Percentiles rank a stretch among this genome's conserved stretches.
These are phyloP conservation scores for Cafeteria roenbergensis DNA, from an alignment of 108 stramenopile genomes.

Conservation along the genomic window DNA sequence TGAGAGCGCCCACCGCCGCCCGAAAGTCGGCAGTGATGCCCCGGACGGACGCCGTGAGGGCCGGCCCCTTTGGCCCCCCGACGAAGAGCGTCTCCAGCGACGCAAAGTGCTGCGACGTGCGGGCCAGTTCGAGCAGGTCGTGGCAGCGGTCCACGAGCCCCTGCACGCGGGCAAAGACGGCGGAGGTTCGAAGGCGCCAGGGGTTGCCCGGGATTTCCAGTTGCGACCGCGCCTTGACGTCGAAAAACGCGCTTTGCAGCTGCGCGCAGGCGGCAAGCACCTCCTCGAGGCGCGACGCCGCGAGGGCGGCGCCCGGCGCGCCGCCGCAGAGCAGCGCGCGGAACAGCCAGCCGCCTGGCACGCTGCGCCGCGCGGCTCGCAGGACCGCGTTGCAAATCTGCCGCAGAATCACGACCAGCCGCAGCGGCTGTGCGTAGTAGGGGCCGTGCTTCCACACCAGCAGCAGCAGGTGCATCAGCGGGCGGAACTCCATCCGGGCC, in stretches of 20 bases:
- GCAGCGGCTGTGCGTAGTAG: constrained; percentile 27
- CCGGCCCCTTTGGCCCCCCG: constrained; percentile 40
- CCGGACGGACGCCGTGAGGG: constrained; percentile 28
- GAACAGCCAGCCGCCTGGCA: constrained; percentile 12
- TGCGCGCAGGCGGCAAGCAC: constrained; percentile 17
- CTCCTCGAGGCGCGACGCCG: constrained; percentile 15
- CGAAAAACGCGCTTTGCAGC: constrained; percentile 30
- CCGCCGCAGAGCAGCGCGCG: constrained; percentile 26
- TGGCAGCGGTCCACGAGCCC: constrained; percentile 35
- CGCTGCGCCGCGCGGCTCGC: constrained; percentile 4
- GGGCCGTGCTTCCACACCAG: constrained; percentile 30
- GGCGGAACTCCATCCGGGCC: constrained; percentile 7
- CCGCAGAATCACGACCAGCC: constrained; percentile 34
- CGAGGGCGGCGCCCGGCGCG: constrained; percentile 17
- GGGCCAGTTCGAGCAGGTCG: constrained; percentile 28
- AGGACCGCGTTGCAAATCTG: constrained; percentile 32
- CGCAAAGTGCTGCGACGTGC: constrained; percentile 27
- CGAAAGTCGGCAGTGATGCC: constrained; percentile 30
- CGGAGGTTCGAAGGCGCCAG: constrained; percentile 36
- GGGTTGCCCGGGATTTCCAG: constrained; percentile 33
- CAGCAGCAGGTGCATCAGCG: constrained; percentile 27
- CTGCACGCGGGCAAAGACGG: constrained; percentile 36
- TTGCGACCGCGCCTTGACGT: constrained; percentile 27
- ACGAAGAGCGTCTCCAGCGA: constrained; percentile 33
- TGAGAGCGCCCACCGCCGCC: constrained; percentile 16